A percentile compares a stretch with the other conserved stretches of the same genome.
Evolutionary conservation across 2,329 filamentous ascomycete species (phyloP).

Genomic region (Pseudogymnoascus sp.): DNA sequence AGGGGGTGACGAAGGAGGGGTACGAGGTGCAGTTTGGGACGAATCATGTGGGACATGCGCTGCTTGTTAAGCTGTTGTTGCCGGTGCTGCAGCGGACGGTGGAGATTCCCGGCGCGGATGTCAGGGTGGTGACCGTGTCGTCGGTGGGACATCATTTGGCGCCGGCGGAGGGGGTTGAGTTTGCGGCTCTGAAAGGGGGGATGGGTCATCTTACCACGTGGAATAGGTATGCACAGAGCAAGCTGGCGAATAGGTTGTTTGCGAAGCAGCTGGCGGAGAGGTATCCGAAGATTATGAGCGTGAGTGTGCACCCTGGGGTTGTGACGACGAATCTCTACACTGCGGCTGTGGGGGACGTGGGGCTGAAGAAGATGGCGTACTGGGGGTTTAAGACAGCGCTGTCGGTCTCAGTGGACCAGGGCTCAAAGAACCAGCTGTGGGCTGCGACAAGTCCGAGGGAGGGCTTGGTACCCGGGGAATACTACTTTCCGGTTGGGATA

Average conservation of each 20-base stretch:
- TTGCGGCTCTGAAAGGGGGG: slow-evolving; percentile 22
- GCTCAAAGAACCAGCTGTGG: slow-evolving; percentile 35
- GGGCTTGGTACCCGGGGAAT: slow-evolving; percentile 27
- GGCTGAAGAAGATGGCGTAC: slow-evolving; percentile 10
- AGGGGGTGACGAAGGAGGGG: slow-evolving; percentile 22
- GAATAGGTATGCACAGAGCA: slow-evolving; percentile 37
- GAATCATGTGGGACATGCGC: slow-evolving; percentile 16
- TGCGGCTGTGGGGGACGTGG: slow-evolving; percentile 13
- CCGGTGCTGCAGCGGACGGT: slow-evolving; percentile 17
- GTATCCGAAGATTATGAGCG: slow-evolving; percentile 31
- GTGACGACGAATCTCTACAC: slow-evolving; percentile 20
- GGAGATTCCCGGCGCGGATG: background rate
- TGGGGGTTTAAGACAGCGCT: slow-evolving; percentile 7
- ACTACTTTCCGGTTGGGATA: slow-evolving; percentile 30
- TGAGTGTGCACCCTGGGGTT: slow-evolving; percentile 36
- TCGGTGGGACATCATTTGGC: slow-evolving; percentile 17
- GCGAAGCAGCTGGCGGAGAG: slow-evolving; percentile 33
- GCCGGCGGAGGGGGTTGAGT: slow-evolving; percentile 22
- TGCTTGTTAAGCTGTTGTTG: slow-evolving; percentile 15
- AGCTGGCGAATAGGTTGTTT: slow-evolving; percentile 41
- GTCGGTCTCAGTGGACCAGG: slow-evolving; percentile 28
- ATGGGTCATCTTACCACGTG: slow-evolving; percentile 17
- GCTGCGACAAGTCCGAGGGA: slow-evolving; percentile 29
- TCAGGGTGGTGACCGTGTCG: slow-evolving; percentile 15
- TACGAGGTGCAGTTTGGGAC: slow-evolving; percentile 25